A percentile compares a stretch with the other conserved stretches of the same genome.
Evolutionary conservation across 495 filamentous ascomycete species (phyloP).

Genomic region (Xanthoparmelia taractica): DNA sequence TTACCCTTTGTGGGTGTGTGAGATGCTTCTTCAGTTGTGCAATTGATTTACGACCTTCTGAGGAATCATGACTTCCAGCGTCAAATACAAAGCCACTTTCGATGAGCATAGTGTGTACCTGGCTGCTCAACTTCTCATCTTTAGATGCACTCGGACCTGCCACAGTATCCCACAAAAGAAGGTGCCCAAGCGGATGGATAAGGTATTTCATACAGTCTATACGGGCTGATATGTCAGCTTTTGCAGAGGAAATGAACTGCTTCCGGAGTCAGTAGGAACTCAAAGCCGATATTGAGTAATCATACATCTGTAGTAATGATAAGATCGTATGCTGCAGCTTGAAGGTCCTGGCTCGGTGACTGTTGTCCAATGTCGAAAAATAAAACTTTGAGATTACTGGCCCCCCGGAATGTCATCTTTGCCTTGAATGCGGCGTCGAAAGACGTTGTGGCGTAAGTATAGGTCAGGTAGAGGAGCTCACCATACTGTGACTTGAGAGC

Average conservation of each 20-base stretch:
- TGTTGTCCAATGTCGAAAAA: neutral
- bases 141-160: neutral
- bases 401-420: neutral
- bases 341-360: neutral
- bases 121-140: neutral
- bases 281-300: neutral
- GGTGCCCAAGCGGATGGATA: neutral
- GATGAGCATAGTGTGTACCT: neutral
- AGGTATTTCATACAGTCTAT: constrained; percentile 1
- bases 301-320: constrained; percentile 9
- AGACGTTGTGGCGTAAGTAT: constrained; percentile 8
- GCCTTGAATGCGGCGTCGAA: neutral
- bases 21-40: constrained; percentile 3
- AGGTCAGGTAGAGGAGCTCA: neutral
- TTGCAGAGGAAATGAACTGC: neutral
- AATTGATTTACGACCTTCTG: neutral
- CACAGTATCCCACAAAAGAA: neutral
- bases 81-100: constrained; percentile 7
- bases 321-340: neutral
- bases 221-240: too few relatives aligned
- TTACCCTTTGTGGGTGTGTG: constrained; percentile 1
- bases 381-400: neutral
- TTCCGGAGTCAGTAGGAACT: neutral
- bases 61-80: neutral
- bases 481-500: constrained; percentile 1